Percentiles rank a stretch among this genome's conserved stretches.
These are phyloP conservation scores for Corynespora cassiicola DNA, from an alignment of 2,329 filamentous ascomycete genomes.

Conservation along the genomic window DNA sequence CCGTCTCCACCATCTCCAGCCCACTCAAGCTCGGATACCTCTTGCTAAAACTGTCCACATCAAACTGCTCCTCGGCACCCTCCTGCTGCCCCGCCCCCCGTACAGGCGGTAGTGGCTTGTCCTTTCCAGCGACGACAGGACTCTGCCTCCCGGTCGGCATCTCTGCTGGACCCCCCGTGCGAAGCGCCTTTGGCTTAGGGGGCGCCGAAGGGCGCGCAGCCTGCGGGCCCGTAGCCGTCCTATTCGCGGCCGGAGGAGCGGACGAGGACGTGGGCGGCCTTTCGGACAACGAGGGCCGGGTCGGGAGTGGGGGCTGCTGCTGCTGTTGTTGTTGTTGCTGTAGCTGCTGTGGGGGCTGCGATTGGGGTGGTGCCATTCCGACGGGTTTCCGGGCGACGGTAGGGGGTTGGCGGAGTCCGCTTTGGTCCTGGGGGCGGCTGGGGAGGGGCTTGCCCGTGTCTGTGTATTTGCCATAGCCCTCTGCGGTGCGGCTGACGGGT, in stretches of 20 bases:
- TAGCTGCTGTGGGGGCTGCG: slow-evolving; percentile 8
- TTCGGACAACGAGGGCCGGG: slow-evolving; percentile 6
- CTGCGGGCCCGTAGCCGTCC: slow-evolving; percentile 29
- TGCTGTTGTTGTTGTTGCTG: too few relatives aligned
- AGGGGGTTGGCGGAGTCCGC: slow-evolving; percentile 25
- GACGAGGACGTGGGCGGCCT: slow-evolving; percentile 33
- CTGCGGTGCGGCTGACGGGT: slow-evolving; percentile 72
- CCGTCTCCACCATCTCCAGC: slow-evolving; percentile 87
- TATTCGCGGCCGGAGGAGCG: slow-evolving; percentile 39
- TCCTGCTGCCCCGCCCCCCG: slow-evolving; percentile 8
- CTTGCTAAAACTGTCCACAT: slow-evolving; percentile 75
- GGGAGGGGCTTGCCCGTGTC: slow-evolving; percentile 48
- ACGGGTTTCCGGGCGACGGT: slow-evolving; percentile 57
- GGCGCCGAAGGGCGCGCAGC: slow-evolving; percentile 59
- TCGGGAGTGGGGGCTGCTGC: slow-evolving; percentile 23
- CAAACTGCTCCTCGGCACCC: slow-evolving; percentile 66
- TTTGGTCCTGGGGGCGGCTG: slow-evolving; percentile 35
- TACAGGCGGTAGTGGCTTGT: slow-evolving; percentile 27
- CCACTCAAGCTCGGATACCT: slow-evolving; percentile 84
- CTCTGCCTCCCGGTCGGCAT: slow-evolving; percentile 2
- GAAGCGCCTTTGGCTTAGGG: slow-evolving; percentile 66
- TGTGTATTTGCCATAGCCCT: slow-evolving; percentile 89
- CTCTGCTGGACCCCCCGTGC: slow-evolving; percentile 50
- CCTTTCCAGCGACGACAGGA: slow-evolving; percentile 10
- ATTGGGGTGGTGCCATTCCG: slow-evolving; percentile 20